Base-by-base conservation (phyloP, 441 rosid genomes). In the Eruca vesicaria region DNA sequence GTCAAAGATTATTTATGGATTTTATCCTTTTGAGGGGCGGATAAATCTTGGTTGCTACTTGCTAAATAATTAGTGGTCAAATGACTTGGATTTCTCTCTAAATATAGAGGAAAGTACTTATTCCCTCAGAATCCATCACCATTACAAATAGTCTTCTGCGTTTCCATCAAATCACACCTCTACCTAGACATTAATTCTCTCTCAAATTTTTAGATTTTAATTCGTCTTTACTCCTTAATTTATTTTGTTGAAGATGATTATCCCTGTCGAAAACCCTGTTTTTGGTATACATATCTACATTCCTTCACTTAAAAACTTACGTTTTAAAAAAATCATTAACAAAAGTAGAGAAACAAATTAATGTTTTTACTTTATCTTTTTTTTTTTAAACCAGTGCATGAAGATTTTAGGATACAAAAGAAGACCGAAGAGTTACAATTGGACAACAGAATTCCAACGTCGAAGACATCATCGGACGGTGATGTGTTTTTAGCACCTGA, bases 401-500 rank as follows among this genome's bases (percentile, higher is more conserved):
- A 71, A 8, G 76, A 45, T 15, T 19, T 19, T 28, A 43, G 12
- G 12, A 61, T 71, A 18, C 29, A 71, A 6, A 66, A 68, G 56
- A 76, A 81, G 62, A 11, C 52, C 14, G 43, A 66, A 66, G 83
- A 83, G 32, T 55, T 89, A 82, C 82, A 72, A 7, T 65, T 71
- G 36, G 87, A 87, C 31, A 84, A 86, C 9, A 81, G 65, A 38
- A 80, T 82, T 58, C 57, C 68, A 52, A 36, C 74, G 78, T 80
- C 80, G 21, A 76, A 79, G 33, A 29, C 55, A 9, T 45, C 63
- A 35, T 59, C 64, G 1, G 71, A 60, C 5, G 73, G 82, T 35
- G 79, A 75, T 3, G 79, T 60, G 9, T 83, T 85, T 45, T 52
- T 79, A 67, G 88, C 86, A 5, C 84, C 83, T 18, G 82, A 80